Percentiles rank a stretch among this genome's conserved stretches.
Conservation (phyloP, 2,329 filamentous ascomycete species). For the Cytospora piceicola region DNA sequence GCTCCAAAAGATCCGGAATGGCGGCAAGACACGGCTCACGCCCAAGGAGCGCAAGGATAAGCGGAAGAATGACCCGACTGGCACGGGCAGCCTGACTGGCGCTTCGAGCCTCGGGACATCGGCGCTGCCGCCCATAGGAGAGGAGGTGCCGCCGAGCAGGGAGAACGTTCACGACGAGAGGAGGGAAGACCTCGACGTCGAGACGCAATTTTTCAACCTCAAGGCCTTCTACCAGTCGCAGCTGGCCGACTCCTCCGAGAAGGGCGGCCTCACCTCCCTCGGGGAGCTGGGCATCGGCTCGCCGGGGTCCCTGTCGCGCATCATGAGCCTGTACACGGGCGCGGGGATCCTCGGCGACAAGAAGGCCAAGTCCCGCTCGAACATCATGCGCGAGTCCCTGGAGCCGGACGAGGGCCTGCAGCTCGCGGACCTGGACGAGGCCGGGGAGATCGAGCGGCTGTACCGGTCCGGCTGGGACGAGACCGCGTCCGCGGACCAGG, state of each 20-base stretch:
- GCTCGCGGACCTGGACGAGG: conserved; percentile 64
- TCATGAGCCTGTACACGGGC: conserved; percentile 87
- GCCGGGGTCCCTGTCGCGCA: conserved; percentile 79
- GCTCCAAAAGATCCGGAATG: conserved; percentile 70
- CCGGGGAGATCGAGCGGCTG: conserved; percentile 62
- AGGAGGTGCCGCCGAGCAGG: conserved; percentile 31
- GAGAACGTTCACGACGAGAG: conserved; percentile 40
- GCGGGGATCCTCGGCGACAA: conserved; percentile 61
- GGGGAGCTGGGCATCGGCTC: conserved; percentile 68
- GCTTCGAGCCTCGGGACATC: conserved; percentile 21
- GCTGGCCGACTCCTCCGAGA: conserved; percentile 60
- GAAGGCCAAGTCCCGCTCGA: conserved; percentile 67
- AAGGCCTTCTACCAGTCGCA: conserved; percentile 83
- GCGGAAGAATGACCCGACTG: conserved; percentile 51
- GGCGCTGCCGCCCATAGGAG: conserved; percentile 31
- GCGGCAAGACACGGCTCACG: conserved; percentile 56
- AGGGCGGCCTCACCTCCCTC: conserved; percentile 51
- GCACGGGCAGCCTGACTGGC: conserved; percentile 34
- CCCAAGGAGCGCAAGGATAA: conserved; percentile 56
- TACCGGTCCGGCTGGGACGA: conserved; percentile 64
- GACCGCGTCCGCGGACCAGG: conserved; percentile 57
- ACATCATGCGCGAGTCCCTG: conserved; percentile 80
- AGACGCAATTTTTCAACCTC: conserved; percentile 74
- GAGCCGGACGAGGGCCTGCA: conserved; percentile 72
- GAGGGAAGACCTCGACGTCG: conserved; percentile 57